Percentiles rank a stretch among this genome's conserved stretches.
Conservation (phyloP, 2,329 filamentous ascomycete genomes). For the Aspergillus tamarii region DNA sequence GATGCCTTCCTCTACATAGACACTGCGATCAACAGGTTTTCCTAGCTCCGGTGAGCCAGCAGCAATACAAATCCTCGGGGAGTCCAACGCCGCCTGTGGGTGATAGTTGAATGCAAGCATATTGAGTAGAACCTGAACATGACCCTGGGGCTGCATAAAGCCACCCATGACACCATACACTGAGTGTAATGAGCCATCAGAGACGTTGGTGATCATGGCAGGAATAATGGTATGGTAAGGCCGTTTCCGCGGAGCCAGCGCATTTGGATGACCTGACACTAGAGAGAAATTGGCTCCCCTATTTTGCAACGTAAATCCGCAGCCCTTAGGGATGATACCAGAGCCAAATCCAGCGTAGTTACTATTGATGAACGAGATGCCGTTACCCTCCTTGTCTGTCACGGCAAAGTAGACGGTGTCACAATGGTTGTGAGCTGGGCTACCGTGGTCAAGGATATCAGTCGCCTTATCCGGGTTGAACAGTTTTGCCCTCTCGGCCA, state of each 20-base stretch:
- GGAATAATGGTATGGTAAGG: conserved; percentile 99
- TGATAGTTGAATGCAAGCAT: conserved; percentile 80
- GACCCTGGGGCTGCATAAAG: conserved; percentile 97
- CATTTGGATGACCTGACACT: conserved; percentile 71
- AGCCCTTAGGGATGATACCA: conserved; percentile 78
- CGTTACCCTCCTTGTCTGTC: conserved; percentile 81
- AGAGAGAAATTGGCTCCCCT: conserved; percentile 86
- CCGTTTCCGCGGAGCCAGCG: conserved; percentile 76
- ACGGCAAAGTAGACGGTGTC: conserved; percentile 95
- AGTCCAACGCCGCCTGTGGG: conserved; percentile 87
- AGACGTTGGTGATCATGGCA: conserved; percentile 77
- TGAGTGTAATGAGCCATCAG: conserved; percentile 74
- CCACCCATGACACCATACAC: conserved; percentile 97
- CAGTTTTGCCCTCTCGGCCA: conserved; percentile 68
- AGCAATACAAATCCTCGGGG: conserved; percentile 86
- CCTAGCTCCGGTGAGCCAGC: conserved; percentile 68
- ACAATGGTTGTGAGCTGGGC: conserved; percentile 80
- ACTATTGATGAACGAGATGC: conserved; percentile 94
- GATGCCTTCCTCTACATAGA: conserved; percentile 85
- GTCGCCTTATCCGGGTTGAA: conserved; percentile 60
- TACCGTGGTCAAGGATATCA: conserved; percentile 67
- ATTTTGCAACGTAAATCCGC: conserved; percentile 94
- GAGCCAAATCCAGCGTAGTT: conserved; percentile 89
- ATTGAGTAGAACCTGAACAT: conserved; percentile 89
- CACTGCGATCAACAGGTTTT: conserved; percentile 62